Conservation (phyloP, 2,329 filamentous ascomycete species). For the Rutstroemia sp. region DNA sequence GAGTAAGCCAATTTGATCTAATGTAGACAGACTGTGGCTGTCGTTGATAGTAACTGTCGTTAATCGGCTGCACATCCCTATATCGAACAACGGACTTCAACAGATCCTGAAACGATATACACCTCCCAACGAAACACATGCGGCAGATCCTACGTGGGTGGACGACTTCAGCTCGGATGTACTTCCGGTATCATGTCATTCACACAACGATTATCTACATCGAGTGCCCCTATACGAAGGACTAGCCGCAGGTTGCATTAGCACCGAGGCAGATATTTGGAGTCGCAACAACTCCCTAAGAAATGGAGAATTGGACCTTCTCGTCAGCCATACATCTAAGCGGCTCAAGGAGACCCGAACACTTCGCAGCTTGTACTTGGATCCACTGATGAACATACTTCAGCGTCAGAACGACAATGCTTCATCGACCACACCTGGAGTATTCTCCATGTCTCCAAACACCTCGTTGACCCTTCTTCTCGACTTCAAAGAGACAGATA, state of each 20-base stretch:
- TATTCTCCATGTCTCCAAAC: constrained; percentile 13
- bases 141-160: neutral
- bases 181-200: constrained; percentile 17
- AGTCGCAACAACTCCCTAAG: neutral
- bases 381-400: constrained; percentile 49
- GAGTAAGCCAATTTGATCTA: neutral
- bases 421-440: constrained; percentile 2
- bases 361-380: constrained; percentile 49
- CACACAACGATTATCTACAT: constrained; percentile 52
- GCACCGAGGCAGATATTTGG: constrained; percentile 55
- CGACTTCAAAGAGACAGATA: constrained; percentile 41
- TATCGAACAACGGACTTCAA: neutral
- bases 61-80: neutral
- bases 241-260: constrained; percentile 48
- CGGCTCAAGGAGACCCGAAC: constrained; percentile 47
- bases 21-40: neutral
- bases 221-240: constrained; percentile 40
- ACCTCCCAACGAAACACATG: neutral
- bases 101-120: neutral
- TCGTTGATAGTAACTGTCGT: neutral
- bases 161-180: neutral
- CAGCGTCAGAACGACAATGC: constrained; percentile 37
- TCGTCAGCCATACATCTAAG: constrained; percentile 47
- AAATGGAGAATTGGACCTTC: constrained; percentile 43
- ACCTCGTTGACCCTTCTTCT: constrained; percentile 36